Conservation (phyloP, 345 rosid species). For the Eucalyptus globulus region DNA sequence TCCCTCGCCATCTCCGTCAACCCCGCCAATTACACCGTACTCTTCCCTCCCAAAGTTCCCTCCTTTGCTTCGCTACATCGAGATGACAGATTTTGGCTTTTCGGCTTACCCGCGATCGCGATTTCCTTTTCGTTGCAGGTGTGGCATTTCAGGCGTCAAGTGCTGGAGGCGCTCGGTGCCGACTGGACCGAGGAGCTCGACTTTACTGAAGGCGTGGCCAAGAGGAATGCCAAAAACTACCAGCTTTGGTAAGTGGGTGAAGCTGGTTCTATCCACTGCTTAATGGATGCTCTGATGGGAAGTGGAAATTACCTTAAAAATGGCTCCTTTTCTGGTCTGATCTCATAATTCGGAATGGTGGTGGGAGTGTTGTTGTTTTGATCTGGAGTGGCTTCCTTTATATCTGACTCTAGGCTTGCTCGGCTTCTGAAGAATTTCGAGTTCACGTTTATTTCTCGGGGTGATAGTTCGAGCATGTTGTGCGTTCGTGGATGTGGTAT, state of each 20-base stretch:
- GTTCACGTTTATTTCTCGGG: neutral
- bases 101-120: neutral
- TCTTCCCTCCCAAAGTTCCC: neutral
- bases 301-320: neutral
- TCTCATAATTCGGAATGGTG: neutral
- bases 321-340: neutral
- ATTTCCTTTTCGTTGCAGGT: conserved; percentile 30
- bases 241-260: conserved; percentile 67
- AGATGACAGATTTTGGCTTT: neutral
- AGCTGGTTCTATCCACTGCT: neutral
- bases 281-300: neutral
- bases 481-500: neutral
- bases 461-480: neutral
- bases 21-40: conserved; percentile 90
- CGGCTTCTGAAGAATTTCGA: neutral
- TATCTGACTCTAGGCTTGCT: neutral
- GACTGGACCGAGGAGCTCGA: conserved; percentile 46
- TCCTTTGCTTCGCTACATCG: neutral
- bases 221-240: conserved; percentile 69
- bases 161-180: conserved; percentile 37
- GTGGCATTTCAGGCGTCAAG: conserved; percentile 84
- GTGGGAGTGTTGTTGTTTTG: neutral
- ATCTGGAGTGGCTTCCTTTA: neutral
- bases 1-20: conserved; percentile 44
- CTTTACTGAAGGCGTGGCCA: conserved; percentile 44